Base-by-base conservation (phyloP, 1,284 basidiomycete species). In the Abortiporus biennis region DNA sequence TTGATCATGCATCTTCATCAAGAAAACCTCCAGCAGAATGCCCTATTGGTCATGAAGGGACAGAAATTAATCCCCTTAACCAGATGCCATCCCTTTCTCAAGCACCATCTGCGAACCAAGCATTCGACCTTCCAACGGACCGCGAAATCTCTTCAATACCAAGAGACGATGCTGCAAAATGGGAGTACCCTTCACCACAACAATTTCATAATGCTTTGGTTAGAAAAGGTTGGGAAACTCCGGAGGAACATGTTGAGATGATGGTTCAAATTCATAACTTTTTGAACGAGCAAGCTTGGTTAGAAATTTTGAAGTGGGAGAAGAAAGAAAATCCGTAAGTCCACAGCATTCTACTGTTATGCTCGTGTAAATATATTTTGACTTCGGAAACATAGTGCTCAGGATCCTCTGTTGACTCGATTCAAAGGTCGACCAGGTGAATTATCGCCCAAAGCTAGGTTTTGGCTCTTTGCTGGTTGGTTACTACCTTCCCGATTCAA, bases 181-280 rank as follows among this genome's bases (percentile, higher is more conserved):
- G 96, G 96, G 94, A 97, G 58, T 99, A 99, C 64, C 96, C 96
- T 1, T 94, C 90, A 4, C 92, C 95, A 2, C 94, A 99, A 66
- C 95, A 99, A 62, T 99, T 99, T 62, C 95, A 99, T 65, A 98
- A 98, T 61, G 96, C 96, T 0, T 76, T 99, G 5, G 90, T 92
- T 12, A 73, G 94, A 51, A 99, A 99, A 61, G 96, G 96, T 1
- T 94, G 90, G 91, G 93, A 96, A 65, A 96, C 96, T 3, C 92
- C 93, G 0, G 94, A 96, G 64, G 92, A 98, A 58, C 86, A 92
- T 61, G 80, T 99, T 31, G 93, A 95, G 61, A 92, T 83, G 36
- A 97, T 99, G 89, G 96, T 99, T 29, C 82, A 92, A 43, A 97
- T 99, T 29, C 96, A 99, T 64, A 99, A 99, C 61, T 98, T 94